phyloP scores from a whole-genome alignment of 345 rosid genomes.

The Corchorus capsularis region DNA sequence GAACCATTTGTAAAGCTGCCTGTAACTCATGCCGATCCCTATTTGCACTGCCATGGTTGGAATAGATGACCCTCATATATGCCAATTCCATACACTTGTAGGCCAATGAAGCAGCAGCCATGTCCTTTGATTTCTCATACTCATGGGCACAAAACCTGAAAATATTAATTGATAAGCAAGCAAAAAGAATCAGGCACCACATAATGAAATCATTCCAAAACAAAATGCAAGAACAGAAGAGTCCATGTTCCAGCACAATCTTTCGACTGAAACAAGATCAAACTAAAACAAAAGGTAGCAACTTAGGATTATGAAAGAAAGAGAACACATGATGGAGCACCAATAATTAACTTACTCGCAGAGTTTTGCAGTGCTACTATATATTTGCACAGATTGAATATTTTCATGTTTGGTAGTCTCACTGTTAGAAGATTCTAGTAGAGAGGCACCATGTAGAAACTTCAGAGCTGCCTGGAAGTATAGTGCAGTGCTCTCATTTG shows the following conservation, averaged over 20 bases:
- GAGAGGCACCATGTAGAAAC: slow-evolving; percentile 86
- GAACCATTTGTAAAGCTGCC: slow-evolving; percentile 63
- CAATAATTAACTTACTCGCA: slow-evolving; percentile 75
- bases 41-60: slow-evolving; percentile 57
- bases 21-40: slow-evolving; percentile 78
- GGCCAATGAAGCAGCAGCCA: slow-evolving; percentile 96
- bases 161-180: neutral
- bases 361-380: slow-evolving; percentile 85
- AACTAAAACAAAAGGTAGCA: neutral
- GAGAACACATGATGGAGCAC: slow-evolving; percentile 11
- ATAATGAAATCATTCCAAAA: neutral
- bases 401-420: slow-evolving; percentile 75
- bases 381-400: slow-evolving; percentile 61
- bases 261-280: slow-evolving; percentile 1
- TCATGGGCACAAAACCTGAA: slow-evolving; percentile 92
- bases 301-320: slow-evolving; percentile 18
- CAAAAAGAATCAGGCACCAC: neutral
- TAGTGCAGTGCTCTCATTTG: slow-evolving; percentile 65
- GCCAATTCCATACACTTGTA: slow-evolving; percentile 99
- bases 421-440: slow-evolving; percentile 66
- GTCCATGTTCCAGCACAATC: neutral
- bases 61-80: slow-evolving; percentile 79
- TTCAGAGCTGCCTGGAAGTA: slow-evolving; percentile 96
- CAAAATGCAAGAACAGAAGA: slow-evolving; percentile 3
- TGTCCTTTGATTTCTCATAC: slow-evolving; percentile 82